Percentiles rank a stretch among this genome's conserved stretches.
Conservation (phyloP, 2,329 filamentous ascomycete species). For the Cladosporium sphaerospermum region DNA sequence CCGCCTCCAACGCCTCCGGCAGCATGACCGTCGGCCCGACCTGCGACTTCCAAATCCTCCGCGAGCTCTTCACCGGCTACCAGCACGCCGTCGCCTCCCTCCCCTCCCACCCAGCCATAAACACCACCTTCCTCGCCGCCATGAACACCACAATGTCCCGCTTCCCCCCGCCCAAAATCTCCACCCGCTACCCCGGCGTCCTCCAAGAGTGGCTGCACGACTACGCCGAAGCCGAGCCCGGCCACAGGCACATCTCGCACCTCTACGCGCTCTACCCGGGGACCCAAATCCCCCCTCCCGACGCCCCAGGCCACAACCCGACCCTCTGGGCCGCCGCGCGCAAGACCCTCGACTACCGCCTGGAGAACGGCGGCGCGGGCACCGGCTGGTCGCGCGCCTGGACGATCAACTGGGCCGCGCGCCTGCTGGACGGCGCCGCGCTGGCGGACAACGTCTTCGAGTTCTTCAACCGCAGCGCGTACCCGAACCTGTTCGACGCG, state of each 20-base stretch:
- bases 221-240: slow-evolving; percentile 38
- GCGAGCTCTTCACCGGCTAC: slow-evolving; percentile 32
- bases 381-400: slow-evolving; percentile 55
- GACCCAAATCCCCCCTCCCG: slow-evolving; percentile 42
- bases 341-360: slow-evolving; percentile 40
- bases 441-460: slow-evolving; percentile 40
- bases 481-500: slow-evolving; percentile 27
- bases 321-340: slow-evolving; percentile 41
- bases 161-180: slow-evolving; percentile 45
- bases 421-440: slow-evolving; percentile 45
- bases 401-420: slow-evolving; percentile 52
- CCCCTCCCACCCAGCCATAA: slow-evolving; percentile 7
- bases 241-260: slow-evolving; percentile 51
- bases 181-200: slow-evolving; percentile 37
- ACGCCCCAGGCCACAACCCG: slow-evolving; percentile 39
- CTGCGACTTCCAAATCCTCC: slow-evolving; percentile 49
- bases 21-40: slow-evolving; percentile 47
- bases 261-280: slow-evolving; percentile 53
- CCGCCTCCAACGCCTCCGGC: slow-evolving; percentile 26
- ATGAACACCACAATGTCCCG: slow-evolving; percentile 39
- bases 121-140: slow-evolving; percentile 30
- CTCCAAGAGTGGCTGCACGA: slow-evolving; percentile 49
- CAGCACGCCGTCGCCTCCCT: slow-evolving; percentile 20
- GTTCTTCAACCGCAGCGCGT: slow-evolving; percentile 9
- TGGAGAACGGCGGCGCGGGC: slow-evolving; percentile 46